Evolutionary conservation across 1,284 basidiomycete genomes (phyloP).

Genomic region (Polyporus tsugae): DNA sequence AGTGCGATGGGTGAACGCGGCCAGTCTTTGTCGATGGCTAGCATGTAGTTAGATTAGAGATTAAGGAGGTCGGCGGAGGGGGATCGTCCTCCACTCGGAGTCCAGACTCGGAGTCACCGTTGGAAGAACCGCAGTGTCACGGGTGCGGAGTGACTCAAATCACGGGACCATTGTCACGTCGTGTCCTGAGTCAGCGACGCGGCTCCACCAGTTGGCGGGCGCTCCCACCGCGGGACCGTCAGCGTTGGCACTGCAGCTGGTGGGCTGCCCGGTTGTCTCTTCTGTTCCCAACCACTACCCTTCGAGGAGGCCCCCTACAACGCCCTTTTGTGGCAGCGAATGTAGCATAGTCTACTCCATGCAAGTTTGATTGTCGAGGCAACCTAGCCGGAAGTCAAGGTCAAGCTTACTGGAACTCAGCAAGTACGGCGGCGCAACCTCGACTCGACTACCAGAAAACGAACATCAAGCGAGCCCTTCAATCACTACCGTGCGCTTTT

Average conservation of each 20-base stretch:
- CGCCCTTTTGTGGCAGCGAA: neutral
- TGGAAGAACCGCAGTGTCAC: conserved; percentile 1
- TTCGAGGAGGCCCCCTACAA: neutral
- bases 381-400: neutral
- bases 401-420: neutral
- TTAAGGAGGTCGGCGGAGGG: too few species aligned
- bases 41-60: too few species aligned
- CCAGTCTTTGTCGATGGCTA: too few species aligned
- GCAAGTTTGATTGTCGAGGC: neutral
- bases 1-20: too few species aligned
- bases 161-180: conserved; percentile 23
- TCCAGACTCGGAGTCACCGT: too few species aligned
- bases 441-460: neutral
- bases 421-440: neutral
- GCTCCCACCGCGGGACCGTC: too few species aligned
- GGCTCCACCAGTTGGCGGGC: conserved; percentile 5
- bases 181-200: conserved; percentile 28
- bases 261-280: neutral
- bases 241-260: neutral
- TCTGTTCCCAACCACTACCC: neutral
- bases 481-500: neutral
- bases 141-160: conserved; percentile 9
- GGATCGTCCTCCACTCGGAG: too few species aligned
- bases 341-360: neutral
- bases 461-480: neutral